Conservation (phyloP, 768 basidiomycete species). For the Calocera viscosa region DNA sequence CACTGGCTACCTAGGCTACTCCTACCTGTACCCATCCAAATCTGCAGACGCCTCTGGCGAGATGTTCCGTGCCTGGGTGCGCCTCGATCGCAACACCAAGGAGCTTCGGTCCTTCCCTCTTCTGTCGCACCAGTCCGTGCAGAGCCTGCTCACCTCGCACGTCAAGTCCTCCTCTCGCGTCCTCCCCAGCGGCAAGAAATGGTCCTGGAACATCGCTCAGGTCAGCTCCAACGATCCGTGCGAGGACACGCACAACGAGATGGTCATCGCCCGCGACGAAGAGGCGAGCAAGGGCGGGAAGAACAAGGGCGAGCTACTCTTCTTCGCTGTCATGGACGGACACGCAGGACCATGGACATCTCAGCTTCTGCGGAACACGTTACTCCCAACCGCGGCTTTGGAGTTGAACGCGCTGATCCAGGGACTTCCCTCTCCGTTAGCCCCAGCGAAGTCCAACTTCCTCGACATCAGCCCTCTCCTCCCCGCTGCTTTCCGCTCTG, state of each 20-base stretch:
- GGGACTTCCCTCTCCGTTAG: conserved; percentile 20
- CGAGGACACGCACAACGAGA: conserved; percentile 73
- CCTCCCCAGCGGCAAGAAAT: conserved; percentile 37
- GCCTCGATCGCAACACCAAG: conserved; percentile 46
- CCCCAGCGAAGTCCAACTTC: conserved; percentile 13
- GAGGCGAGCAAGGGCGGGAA: conserved; percentile 2
- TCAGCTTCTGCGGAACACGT: conserved; percentile 62
- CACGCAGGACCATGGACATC: conserved; percentile 80
- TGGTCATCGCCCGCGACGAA: conserved; percentile 52
- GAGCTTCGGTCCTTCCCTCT: conserved; percentile 42
- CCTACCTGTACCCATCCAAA: conserved; percentile 26
- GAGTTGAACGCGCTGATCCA: conserved; percentile 50
- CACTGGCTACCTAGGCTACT: conserved; percentile 50
- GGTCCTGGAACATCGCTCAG: conserved; percentile 68
- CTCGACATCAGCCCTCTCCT: conserved; percentile 9
- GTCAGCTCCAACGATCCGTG: conserved; percentile 81
- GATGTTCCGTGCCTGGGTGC: conserved; percentile 31
- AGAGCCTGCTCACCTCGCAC: conserved; percentile 46
- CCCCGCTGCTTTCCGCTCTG: conserved; percentile 21
- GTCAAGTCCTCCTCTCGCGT: conserved; percentile 35
- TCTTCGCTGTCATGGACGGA: conserved; percentile 86
- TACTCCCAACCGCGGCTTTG: conserved; percentile 72
- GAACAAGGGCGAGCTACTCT: conserved; percentile 34
- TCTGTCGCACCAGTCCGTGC: conserved; percentile 42
- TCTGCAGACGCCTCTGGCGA: conserved; percentile 51